Conservation (phyloP, 2,329 filamentous ascomycete genomes). For the Penicillium sp. region DNA sequence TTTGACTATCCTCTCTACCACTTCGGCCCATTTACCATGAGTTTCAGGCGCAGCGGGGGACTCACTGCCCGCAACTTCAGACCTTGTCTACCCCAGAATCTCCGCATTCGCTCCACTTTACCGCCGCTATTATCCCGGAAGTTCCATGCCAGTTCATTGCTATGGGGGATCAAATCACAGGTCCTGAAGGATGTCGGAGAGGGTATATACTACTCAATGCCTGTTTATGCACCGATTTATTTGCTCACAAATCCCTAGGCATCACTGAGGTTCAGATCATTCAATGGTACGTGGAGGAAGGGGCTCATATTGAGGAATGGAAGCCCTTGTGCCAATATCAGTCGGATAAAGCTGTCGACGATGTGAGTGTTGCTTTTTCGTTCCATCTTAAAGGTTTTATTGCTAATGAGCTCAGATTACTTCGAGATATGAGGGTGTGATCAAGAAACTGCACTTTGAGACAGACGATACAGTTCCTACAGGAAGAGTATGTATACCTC, state of each 20-base stretch:
- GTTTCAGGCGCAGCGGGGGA: slow-evolving; percentile 30
- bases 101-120: slow-evolving; percentile 27
- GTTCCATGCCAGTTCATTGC: slow-evolving; percentile 36
- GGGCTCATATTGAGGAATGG: slow-evolving; percentile 94
- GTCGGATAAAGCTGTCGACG: slow-evolving; percentile 82
- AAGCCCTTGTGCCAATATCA: slow-evolving; percentile 97
- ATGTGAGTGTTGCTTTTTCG: slow-evolving; percentile 40
- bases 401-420: slow-evolving; percentile 68
- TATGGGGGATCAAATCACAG: slow-evolving; percentile 40
- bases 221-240: not conserved
- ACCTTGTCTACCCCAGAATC: slow-evolving; percentile 26
- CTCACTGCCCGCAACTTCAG: slow-evolving; percentile 29
- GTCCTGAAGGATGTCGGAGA: slow-evolving; percentile 45
- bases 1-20: not conserved
- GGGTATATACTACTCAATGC: slow-evolving; percentile 25
- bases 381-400: not conserved
- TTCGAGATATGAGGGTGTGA: slow-evolving; percentile 87
- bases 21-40: slow-evolving; percentile 24
- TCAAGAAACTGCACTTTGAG: slow-evolving; percentile 95
- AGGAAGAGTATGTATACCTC: slow-evolving; percentile 55
- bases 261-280: slow-evolving; percentile 99
- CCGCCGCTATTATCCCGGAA: slow-evolving; percentile 27
- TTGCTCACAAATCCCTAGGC: slow-evolving; percentile 52
- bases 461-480: slow-evolving; percentile 95
- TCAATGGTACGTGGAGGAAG: slow-evolving; percentile 98